These are phyloP conservation scores for Aspergillus piperis DNA, from an alignment of 2,329 filamentous ascomycete species.

Conservation along the genomic window DNA sequence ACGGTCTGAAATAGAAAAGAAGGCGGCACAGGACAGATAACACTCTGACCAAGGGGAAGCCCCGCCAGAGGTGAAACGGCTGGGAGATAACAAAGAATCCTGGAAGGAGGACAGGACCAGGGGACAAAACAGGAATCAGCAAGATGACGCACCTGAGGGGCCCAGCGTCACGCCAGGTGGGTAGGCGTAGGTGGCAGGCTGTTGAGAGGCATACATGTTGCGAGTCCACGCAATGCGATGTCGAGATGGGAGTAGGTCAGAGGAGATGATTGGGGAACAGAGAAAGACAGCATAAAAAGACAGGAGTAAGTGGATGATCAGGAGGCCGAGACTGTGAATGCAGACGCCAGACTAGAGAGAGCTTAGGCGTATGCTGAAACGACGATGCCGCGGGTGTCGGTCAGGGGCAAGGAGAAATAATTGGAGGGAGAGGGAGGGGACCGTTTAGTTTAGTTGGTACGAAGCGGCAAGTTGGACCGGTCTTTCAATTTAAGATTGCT, in stretches of 20 bases:
- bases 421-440: slow-evolving; percentile 14
- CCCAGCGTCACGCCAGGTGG: slow-evolving; percentile 36
- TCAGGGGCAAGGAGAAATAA: slow-evolving; percentile 17
- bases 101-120: slow-evolving; percentile 11
- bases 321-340: slow-evolving; percentile 9
- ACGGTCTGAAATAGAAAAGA: slow-evolving; percentile 15
- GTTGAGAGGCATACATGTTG: slow-evolving; percentile 35
- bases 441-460: slow-evolving; percentile 11
- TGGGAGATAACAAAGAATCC: slow-evolving; percentile 12
- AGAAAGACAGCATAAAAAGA: slow-evolving; percentile 17
- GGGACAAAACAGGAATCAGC: slow-evolving; percentile 13
- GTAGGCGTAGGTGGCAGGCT: slow-evolving; percentile 33
- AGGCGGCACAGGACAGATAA: slow-evolving; percentile 11
- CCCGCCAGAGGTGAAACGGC: slow-evolving; percentile 25
- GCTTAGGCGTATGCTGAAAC: slow-evolving; percentile 23
- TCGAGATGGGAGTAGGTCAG: slow-evolving; percentile 13
- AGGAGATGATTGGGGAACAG: slow-evolving; percentile 17
- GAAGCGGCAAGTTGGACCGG: slow-evolving; percentile 4
- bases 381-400: slow-evolving; percentile 23
- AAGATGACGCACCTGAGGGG: slow-evolving; percentile 36
- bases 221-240: slow-evolving; percentile 21
- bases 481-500: slow-evolving; percentile 4
- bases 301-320: slow-evolving; percentile 13
- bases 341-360: slow-evolving; percentile 10
- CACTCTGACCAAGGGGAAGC: slow-evolving; percentile 16